Evolutionary conservation across 345 rosid species (phyloP), one percentile per base, ranked within the genome.

Genomic region (Rhodamnia rubescens): DNA sequence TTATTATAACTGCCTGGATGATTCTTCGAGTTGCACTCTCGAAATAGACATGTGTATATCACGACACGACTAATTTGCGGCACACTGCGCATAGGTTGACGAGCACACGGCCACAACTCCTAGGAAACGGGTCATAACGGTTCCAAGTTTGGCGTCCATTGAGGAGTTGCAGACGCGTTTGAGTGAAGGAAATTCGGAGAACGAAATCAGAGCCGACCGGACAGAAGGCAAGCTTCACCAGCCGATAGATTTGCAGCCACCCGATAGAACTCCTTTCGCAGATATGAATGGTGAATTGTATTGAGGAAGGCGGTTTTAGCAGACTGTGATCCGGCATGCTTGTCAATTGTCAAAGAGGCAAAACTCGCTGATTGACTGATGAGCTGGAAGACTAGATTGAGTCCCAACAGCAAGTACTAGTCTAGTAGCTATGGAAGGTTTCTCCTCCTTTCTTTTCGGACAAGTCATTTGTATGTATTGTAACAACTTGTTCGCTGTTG

Each of bases 111-210:
- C 87, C 80, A 64, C 92, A 83, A 90, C 89, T 26, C 96, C 95
- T 21, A 90, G 92, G 89, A 94, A 90, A 88, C 91, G 92, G 78
- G 87, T 26, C 16, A 91, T 93, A 75, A 16, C 42, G n/a, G 95
- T 94, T 80, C 98, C 99, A 4, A 93, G 94, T 91, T 82, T 92
- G 87, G 90, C 89, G 15, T 93, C 95, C 84, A 94, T 95, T 6
- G 98, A 95, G 86, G 93, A 92, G 86, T 89, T 94, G 98, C 92
- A 92, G 88, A 90, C 88, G 5, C 64, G 86, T 26, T 74, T 81
- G 20, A 22, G 84, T 0, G 81, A 82, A 83, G 86, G 85, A 82
- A 87, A 83, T 78, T 86, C 53, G 8, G 56, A 82, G 74, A 90
- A 89, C 83, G 90, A 83, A 61, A 83, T 83, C 56, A 74, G 80